Base-by-base conservation (phyloP, 176 grass and related monocot genomes). In the Ampelocalamus luodianensis region DNA sequence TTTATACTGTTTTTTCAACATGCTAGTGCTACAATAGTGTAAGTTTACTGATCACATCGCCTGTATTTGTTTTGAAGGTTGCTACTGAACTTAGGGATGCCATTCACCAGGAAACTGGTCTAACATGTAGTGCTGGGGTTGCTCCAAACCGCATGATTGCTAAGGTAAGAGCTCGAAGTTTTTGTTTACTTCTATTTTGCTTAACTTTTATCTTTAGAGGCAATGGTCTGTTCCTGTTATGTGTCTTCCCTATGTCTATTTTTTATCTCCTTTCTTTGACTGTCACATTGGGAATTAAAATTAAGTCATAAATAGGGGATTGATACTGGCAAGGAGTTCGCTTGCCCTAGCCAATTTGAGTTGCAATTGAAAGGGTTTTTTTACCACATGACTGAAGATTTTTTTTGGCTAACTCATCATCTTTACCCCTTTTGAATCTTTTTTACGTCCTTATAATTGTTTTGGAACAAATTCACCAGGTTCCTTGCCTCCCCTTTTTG, bases 51-150 rank as follows among this genome's bases (percentile, higher is more conserved):
- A 68, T 79, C 23, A 75, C 65, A 70, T 78, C 12, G 8, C 9
- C 4, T 78, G 40, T 85, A 74, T 79, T 80, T 87, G 16, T 48
- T 67, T 67, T 20, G 46, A 82, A 98, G 96, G 91, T 95, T 90
- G 93, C 96, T 87, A 76, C 76, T 53, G 96, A 93, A 87, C 93
- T 98, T 71, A 95, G 93, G 79, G 71, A 63, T 84, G 82, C 91
- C 36, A 77, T 98, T 92, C 81, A 87, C 87, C 65, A 92, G 43
- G 91, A 95, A 88, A 98, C 96, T 77, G 96, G 96, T 79, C 77
- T 98, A 83, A 98, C 96, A 34, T 98, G 96, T 87, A 92, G 96
- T 89, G 93, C 89, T 65, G 96, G 96, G 91, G 91, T 92, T 60
- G 96, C 89, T 77, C 91, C 96, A 72, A 98, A 98, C 85, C 91